Evolutionary conservation across 306 rosid species (phyloP).

Genomic region (Rosa chinensis): DNA sequence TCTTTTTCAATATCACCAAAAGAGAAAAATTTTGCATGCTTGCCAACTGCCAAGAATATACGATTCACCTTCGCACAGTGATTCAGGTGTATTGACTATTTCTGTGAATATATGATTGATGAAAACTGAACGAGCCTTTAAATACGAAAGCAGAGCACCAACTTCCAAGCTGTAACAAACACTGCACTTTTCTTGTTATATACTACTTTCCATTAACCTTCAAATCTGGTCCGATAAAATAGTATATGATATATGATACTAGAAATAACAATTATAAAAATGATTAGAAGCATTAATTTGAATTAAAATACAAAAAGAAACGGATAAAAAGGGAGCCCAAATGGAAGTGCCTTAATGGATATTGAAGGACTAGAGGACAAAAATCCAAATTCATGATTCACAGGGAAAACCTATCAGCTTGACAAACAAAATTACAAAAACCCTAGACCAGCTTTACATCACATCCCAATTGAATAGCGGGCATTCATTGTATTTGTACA

Average conservation of each 20-base stretch:
- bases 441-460: background rate
- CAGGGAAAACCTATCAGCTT: background rate
- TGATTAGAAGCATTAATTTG: background rate
- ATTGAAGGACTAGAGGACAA: constrained; percentile 16
- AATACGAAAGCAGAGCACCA: background rate
- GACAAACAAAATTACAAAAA: background rate
- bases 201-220: too few species aligned
- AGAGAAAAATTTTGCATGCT: background rate
- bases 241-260: too few species aligned
- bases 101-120: background rate
- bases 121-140: background rate
- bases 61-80: background rate
- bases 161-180: background rate
- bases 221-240: too few species aligned
- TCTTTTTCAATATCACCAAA: background rate
- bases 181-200: background rate
- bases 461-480: background rate
- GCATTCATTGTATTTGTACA: background rate
- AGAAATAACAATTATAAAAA: background rate
- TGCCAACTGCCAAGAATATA: background rate
- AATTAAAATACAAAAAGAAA: background rate
- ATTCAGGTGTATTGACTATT: background rate
- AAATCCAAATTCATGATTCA: background rate
- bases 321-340: constrained; percentile 1
- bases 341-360: constrained; percentile 2